phyloP scores from a whole-genome alignment of 2,329 filamentous ascomycete genomes.

The Mycosphaerella sp. region DNA sequence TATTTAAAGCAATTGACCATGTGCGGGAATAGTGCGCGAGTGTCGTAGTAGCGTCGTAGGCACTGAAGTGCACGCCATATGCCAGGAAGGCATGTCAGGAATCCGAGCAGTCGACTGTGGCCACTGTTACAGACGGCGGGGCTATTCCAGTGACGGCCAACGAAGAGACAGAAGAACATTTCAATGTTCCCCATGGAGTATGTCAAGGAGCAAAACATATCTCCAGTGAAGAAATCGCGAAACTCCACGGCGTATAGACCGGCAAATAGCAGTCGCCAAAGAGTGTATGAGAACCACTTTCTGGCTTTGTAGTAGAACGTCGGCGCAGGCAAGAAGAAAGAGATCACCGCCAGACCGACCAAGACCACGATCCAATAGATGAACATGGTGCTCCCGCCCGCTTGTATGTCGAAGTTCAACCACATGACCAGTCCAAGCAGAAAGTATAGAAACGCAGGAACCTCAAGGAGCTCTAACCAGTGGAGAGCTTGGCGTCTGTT shows the following conservation, averaged over 20 bases:
- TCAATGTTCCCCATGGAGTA: conserved; percentile 86
- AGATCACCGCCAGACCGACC: conserved; percentile 57
- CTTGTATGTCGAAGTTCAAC: conserved; percentile 72
- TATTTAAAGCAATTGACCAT: conserved; percentile 92
- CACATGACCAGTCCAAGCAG: conserved; percentile 73
- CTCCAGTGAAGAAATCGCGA: conserved; percentile 92
- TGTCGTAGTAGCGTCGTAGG: conserved; percentile 80
- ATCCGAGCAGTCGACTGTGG: conserved; percentile 75
- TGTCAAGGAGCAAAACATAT: conserved; percentile 94
- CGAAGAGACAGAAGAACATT: conserved; percentile 91
- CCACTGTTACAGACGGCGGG: conserved; percentile 76
- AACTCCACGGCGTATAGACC: conserved; percentile 93
- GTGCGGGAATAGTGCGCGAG: conserved; percentile 80
- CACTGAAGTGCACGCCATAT: conserved; percentile 92
- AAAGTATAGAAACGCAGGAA: conserved; percentile 78
- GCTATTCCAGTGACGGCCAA: conserved; percentile 61
- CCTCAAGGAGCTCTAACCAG: conserved; percentile 80
- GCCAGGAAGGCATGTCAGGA: conserved; percentile 74
- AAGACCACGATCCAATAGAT: conserved; percentile 82
- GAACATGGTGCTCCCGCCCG: conserved; percentile 59
- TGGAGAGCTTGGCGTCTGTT: conserved; percentile 74
- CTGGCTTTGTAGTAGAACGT: conserved; percentile 70
- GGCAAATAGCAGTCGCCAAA: conserved; percentile 75
- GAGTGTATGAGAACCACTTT: conserved; percentile 82
- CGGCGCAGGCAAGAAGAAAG: conserved; percentile 68